Evolutionary conservation across 176 grass and related monocot species (phyloP).

Genomic region (Eragrostis curvula): DNA sequence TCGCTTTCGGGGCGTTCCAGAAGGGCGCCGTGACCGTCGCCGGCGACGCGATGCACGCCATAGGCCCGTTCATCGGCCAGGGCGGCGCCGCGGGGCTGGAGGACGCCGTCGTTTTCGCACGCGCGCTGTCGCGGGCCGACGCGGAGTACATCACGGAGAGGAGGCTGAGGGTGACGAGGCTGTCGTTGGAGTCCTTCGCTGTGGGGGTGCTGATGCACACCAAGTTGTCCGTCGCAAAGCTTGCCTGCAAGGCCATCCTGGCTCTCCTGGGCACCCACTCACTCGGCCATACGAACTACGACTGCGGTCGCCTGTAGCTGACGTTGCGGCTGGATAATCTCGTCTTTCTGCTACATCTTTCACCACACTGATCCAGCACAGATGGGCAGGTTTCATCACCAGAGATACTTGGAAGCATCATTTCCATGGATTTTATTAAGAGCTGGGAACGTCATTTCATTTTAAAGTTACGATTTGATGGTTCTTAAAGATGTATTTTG

Average conservation of each 20-base stretch:
- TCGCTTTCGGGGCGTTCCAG: constrained; percentile 25
- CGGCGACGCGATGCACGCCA: constrained; percentile 67
- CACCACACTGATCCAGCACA: no score
- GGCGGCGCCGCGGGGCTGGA: constrained; percentile 48
- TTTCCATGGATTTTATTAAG: no score
- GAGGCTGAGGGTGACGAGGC: constrained; percentile 2
- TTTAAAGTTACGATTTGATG: no score
- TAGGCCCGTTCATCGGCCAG: constrained; percentile 59
- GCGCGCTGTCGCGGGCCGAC: constrained; percentile 21
- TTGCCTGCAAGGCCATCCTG: constrained; percentile 27
- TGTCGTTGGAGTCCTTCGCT: constrained; percentile 2
- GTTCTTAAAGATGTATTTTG: no score
- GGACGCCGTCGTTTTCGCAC: constrained; percentile 50
- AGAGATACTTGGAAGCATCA: no score
- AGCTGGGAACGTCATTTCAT: no score
- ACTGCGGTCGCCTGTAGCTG: constrained; percentile 59
- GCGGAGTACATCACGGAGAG: constrained; percentile 43
- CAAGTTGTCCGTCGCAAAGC: constrained; percentile 32
- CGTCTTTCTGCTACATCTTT: no score
- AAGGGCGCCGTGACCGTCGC: constrained; percentile 52
- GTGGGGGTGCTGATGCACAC: background rate
- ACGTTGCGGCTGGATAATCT: no score
- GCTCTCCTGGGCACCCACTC: constrained; percentile 29
- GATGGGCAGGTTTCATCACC: no score
- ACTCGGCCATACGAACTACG: constrained; percentile 30